Conservation (phyloP, 805 yeast genomes). For the Yueomyces sp. region DNA sequence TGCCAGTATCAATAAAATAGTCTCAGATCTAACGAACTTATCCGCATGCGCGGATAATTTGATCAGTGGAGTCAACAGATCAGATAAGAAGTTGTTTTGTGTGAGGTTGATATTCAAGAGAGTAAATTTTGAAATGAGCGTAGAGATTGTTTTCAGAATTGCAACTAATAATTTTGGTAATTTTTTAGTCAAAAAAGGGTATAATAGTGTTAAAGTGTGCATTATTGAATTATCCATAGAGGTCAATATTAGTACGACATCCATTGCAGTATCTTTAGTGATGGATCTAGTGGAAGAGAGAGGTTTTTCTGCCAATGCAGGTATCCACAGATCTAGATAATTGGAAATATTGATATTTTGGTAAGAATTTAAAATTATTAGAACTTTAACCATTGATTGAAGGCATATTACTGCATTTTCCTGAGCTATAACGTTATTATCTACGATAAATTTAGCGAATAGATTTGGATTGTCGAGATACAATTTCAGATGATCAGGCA, state of each 20-base stretch:
- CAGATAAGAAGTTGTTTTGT: constrained; percentile 21
- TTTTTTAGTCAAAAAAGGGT: constrained; percentile 9
- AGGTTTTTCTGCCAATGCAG: constrained; percentile 64
- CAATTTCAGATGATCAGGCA: constrained; percentile 1
- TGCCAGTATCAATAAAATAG: constrained; percentile 46
- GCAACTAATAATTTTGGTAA: constrained; percentile 73
- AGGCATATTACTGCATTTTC: constrained; percentile 61
- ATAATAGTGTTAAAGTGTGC: constrained; percentile 46
- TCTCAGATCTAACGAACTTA: constrained; percentile 68
- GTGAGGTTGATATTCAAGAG: constrained; percentile 7
- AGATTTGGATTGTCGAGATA: constrained; percentile 40
- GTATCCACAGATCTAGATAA: constrained; percentile 10
- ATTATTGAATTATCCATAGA: constrained; percentile 58
- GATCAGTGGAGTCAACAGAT: constrained; percentile 48
- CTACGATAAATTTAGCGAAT: constrained; percentile 49
- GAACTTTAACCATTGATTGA: not conserved
- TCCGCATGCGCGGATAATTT: constrained; percentile 78
- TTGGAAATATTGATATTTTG: not conserved
- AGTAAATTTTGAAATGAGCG: constrained; percentile 31
- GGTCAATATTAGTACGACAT: constrained; percentile 45
- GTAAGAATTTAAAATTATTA: not conserved
- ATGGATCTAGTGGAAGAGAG: constrained; percentile 60
- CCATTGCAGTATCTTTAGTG: constrained; percentile 53
- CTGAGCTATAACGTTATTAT: constrained; percentile 83
- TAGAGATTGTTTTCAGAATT: constrained; percentile 40